Base-by-base conservation (phyloP, 306 rosid genomes). In the Prunus mume region DNA sequence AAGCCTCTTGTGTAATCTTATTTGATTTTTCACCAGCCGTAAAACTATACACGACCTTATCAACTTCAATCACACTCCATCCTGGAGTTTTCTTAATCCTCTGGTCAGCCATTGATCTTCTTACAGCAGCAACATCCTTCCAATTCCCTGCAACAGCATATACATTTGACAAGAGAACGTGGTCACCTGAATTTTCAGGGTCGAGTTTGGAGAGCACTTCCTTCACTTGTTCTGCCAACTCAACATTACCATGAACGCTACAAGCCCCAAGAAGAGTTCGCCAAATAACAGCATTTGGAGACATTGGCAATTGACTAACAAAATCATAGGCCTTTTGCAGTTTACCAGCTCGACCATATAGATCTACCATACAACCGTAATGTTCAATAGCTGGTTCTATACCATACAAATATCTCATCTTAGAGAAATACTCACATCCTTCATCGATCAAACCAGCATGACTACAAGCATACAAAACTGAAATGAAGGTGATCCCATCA, bases 221-320 rank as follows among this genome's bases (percentile, higher is more conserved):
- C 79, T 90, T 93, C 78, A 93, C 96, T 64, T 81, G 76, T 78
- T 87, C 88, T 3, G 88, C 98, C 86, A 93, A 68, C 58, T 88
- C 84, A 11, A 91, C 82, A 50, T 93, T 72, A 50, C 93, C 96
- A 79, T 93, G 93, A 86, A 93, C 77, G 81, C 97, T 88, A 78
- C 97, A 93, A 81, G 98, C 97, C 71, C 98, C 98, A 12, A 91
- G 91, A 76, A 93, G 96, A 65, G 93, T 90, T 83, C 97, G 75
- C 97, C 98, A 93, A 76, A 91, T 87, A 70, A 93, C 80, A 65
- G 84, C 91, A 83, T 86, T 90, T 0, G 97, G 96, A 5, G 84
- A 57, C 79, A 91, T 43, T 71, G 96, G 92, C 96, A 93, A 86
- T 67, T 85, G 79, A 73, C 86, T 79, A 24, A 81, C 85, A 69